A percentile compares a stretch with the other conserved stretches of the same genome.
Evolutionary conservation across 495 filamentous ascomycete species (phyloP).

Genomic region (Lophium mytilinum): DNA sequence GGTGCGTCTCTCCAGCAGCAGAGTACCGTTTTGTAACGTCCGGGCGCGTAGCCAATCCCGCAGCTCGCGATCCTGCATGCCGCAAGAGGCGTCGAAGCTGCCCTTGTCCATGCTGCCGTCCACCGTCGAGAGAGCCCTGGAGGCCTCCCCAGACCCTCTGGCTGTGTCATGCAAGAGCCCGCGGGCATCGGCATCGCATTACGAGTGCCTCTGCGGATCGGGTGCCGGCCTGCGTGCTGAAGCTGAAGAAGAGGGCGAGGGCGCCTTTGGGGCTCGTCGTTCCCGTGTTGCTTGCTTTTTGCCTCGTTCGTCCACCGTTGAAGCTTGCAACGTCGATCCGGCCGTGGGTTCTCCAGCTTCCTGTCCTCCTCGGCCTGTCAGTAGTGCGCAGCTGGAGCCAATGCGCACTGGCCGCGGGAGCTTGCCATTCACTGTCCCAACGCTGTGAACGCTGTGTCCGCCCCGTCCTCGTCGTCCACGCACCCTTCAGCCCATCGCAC

Average conservation of each 20-base stretch:
- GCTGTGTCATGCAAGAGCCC: constrained; percentile 23
- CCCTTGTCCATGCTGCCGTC: constrained; percentile 3
- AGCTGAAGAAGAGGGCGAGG: background rate
- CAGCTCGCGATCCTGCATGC: constrained; percentile 16
- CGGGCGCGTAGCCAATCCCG: constrained; percentile 8
- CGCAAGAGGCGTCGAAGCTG: constrained; percentile 18
- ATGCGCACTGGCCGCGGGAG: constrained; percentile 11
- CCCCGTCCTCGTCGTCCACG: background rate
- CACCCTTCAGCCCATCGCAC: no score
- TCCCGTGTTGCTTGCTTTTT: background rate
- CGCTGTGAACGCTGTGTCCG: constrained; percentile 16
- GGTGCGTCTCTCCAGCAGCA: constrained; percentile 5
- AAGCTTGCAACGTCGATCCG: constrained; percentile 5
- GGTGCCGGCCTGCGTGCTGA: constrained; percentile 18
- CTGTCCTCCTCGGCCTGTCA: constrained; percentile 15
- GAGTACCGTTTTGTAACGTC: constrained; percentile 14
- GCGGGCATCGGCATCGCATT: constrained; percentile 21
- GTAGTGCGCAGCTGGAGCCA: constrained; percentile 12
- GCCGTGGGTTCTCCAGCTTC: constrained; percentile 13
- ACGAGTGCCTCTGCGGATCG: constrained; percentile 22
- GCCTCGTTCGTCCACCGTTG: background rate
- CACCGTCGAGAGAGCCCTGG: no score
- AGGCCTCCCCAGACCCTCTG: no score
- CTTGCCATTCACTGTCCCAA: constrained; percentile 21
- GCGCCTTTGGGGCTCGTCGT: no score